Percentiles rank a stretch among this genome's conserved stretches.
Evolutionary conservation across 2,329 filamentous ascomycete genomes (phyloP).

Genomic region (Talaromyces sp.): DNA sequence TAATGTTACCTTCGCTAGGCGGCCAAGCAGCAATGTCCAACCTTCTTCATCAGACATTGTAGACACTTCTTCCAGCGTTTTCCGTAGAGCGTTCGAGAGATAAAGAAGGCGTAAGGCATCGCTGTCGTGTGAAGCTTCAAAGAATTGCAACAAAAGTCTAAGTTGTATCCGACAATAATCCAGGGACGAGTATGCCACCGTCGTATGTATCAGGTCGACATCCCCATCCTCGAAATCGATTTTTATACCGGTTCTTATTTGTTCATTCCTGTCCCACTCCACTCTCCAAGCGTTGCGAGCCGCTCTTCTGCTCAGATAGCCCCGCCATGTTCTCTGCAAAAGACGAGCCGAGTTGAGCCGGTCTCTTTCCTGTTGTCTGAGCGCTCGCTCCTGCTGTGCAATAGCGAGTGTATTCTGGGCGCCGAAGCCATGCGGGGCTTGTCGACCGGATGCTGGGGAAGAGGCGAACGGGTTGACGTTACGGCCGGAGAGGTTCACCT

Average conservation of each 20-base stretch:
- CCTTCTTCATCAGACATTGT: conserved; percentile 37
- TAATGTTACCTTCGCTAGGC: conserved; percentile 37
- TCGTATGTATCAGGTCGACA: conserved; percentile 19
- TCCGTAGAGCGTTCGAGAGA: conserved; percentile 42
- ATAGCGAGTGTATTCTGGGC: conserved; percentile 75
- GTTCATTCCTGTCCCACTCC: conserved; percentile 62
- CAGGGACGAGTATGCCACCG: conserved; percentile 10
- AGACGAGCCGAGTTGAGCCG: conserved; percentile 67
- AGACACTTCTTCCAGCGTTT: conserved; percentile 36
- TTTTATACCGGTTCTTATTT: conserved; percentile 26
- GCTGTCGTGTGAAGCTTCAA: conserved; percentile 49
- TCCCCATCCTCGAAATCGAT: conserved; percentile 39
- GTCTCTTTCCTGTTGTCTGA: conserved; percentile 76
- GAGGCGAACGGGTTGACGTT: conserved; percentile 80
- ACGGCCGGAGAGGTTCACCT: conserved; percentile 91
- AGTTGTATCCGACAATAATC: conserved; percentile 48
- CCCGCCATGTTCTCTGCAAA: conserved; percentile 81
- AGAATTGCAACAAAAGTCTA: conserved; percentile 65
- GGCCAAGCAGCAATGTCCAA: conserved; percentile 40
- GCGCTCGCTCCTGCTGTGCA: conserved; percentile 79
- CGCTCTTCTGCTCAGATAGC: conserved; percentile 60
- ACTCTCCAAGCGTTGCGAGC: conserved; percentile 57
- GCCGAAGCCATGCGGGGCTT: conserved; percentile 55
- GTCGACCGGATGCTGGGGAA: conserved; percentile 55
- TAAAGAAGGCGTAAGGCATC: conserved; percentile 43